A percentile compares a stretch with the other conserved stretches of the same genome.
Evolutionary conservation across 139 green algal species (phyloP).

Genomic region (Tetraselmis chui): DNA sequence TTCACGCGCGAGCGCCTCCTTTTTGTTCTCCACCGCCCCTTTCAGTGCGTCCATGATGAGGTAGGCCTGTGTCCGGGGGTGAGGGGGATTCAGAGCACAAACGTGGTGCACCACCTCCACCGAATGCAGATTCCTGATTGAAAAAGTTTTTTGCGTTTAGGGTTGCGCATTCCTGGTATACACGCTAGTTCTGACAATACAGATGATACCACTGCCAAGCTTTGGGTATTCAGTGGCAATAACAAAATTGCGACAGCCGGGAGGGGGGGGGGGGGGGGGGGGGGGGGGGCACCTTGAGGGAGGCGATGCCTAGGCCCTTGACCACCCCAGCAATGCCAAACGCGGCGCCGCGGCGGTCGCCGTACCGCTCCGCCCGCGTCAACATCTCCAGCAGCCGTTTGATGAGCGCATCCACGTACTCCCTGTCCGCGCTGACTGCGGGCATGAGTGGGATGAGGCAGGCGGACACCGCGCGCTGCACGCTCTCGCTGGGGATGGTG

Average conservation of each 20-base stretch:
- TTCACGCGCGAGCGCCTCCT: slow-evolving; percentile 45
- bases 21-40: slow-evolving; percentile 62
- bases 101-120: no score
- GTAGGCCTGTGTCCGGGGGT: slow-evolving; percentile 41
- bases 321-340: slow-evolving; percentile 87
- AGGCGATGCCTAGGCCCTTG: slow-evolving; percentile 83
- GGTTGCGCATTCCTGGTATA: no score
- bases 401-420: slow-evolving; percentile 42
- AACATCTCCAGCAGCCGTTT: slow-evolving; percentile 31
- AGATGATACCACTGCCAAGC: no score
- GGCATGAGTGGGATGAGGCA: slow-evolving; percentile 84
- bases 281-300: slow-evolving; percentile 46
- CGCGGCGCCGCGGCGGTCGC: slow-evolving; percentile 71
- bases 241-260: no score
- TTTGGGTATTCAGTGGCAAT: no score
- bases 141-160: no score
- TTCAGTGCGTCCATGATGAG: slow-evolving; percentile 89
- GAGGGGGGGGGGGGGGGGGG: no score
- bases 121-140: no score
- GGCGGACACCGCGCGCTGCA: slow-evolving; percentile 80
- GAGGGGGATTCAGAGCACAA: no score
- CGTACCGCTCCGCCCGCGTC: neutral
- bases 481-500: slow-evolving; percentile 77
- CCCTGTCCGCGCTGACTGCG: slow-evolving; percentile 18
- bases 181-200: no score